Base-by-base conservation (phyloP, 202 grass and related monocot genomes). In the Brachypodium distachyon region DNA sequence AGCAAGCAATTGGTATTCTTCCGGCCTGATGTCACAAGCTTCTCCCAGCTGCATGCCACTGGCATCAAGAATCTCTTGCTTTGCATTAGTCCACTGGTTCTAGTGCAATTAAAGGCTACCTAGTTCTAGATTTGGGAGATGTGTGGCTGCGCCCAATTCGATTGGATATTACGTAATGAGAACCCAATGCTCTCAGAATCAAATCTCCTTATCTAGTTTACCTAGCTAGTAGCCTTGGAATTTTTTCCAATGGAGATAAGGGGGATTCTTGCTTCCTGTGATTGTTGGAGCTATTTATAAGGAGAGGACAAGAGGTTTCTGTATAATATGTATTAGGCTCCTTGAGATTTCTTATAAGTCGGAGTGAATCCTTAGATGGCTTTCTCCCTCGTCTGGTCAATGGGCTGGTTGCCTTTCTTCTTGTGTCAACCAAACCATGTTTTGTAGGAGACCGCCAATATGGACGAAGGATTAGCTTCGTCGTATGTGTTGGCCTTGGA, bases 21-120 rank as follows among this genome's bases (percentile, higher is more conserved):
- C 10, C n/a, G n/a, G n/a, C n/a, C 42, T 44, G 70, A 86, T 44
- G 53, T 40, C 71, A 69, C 61, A 42, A 67, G 70, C 62, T 76
- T 81, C 71, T 70, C 84, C 77, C 44, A 76, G 62, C 34, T 70
- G 84, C 84, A 72, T 71, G 56, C 72, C 84, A 86, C 72, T 72
- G 72, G 60, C 64, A 21, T 49, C 21, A 77, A 77, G 72, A 86
- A 86, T 77, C 72, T 86, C 55, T 72, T 41, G 63, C 38, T 82
- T 86, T 86, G 72, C 84, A 82, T 82, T 36, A 70, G 36, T 81
- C 72, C 31, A 81, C 53, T 62, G 44, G 36, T 18, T 33, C 56
- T 55, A 31, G 57, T 73, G 82, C 48, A 73, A 32, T 46, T 72
- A 31, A 62, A 66, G 47, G 37, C 58, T n/a, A n/a, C n/a, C 50